Percentiles rank a stretch among this genome's conserved stretches.
Conservation (phyloP, 2,329 filamentous ascomycete genomes). For the Epichloe gansuensis region DNA sequence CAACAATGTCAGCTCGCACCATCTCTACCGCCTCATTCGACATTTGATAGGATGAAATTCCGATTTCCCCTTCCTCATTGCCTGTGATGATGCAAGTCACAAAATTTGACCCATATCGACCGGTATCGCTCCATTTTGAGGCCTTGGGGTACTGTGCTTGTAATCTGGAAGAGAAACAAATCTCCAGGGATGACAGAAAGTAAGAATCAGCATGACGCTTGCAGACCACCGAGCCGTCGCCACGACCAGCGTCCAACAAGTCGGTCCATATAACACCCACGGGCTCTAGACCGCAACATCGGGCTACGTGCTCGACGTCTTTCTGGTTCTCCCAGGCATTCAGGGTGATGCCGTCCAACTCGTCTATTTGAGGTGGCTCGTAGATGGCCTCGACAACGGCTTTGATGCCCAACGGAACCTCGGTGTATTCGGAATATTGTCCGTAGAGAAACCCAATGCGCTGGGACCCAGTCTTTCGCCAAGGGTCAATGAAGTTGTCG, state of each 20-base stretch:
- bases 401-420: slow-evolving; percentile 88
- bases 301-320: slow-evolving; percentile 69
- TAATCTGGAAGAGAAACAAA: slow-evolving; percentile 75
- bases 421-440: slow-evolving; percentile 77
- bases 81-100: slow-evolving; percentile 95
- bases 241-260: slow-evolving; percentile 66
- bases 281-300: slow-evolving; percentile 71
- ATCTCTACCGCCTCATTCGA: slow-evolving; percentile 95
- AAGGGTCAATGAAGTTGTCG: slow-evolving; percentile 82
- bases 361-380: slow-evolving; percentile 83
- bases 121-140: slow-evolving; percentile 95
- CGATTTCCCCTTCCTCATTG: slow-evolving; percentile 77
- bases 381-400: slow-evolving; percentile 96
- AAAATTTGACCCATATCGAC: slow-evolving; percentile 88
- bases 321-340: slow-evolving; percentile 76
- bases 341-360: slow-evolving; percentile 77
- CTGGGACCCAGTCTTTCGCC: slow-evolving; percentile 76
- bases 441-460: slow-evolving; percentile 86
- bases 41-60: slow-evolving; percentile 84
- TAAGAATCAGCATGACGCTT: slow-evolving; percentile 94
- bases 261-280: slow-evolving; percentile 95
- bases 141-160: slow-evolving; percentile 82
- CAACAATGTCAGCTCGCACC: slow-evolving; percentile 87
- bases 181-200: slow-evolving; percentile 83
- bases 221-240: slow-evolving; percentile 80